Percentiles rank a stretch among this genome's conserved stretches.
Evolutionary conservation across 345 rosid species (phyloP).

Genomic region (Corchorus capsularis): DNA sequence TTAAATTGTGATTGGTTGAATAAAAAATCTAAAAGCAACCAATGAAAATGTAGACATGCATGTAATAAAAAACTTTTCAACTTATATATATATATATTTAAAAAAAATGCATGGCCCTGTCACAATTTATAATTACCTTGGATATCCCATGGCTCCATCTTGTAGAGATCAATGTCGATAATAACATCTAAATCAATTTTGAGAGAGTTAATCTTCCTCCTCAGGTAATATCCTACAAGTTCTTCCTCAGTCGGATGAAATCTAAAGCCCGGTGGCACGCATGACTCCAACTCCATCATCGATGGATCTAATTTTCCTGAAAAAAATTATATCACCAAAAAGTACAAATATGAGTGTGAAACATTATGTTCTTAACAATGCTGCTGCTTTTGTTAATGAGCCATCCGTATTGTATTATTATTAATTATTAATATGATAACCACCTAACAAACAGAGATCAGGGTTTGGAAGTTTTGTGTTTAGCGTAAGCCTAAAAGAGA

Average conservation of each 20-base stretch:
- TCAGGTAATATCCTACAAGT: constrained; percentile 92
- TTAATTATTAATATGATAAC: no score
- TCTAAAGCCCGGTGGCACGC: constrained; percentile 92
- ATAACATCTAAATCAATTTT: constrained; percentile 85
- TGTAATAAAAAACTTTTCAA: neutral
- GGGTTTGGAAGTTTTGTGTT: constrained; percentile 7
- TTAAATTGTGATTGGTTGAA: constrained; percentile 3
- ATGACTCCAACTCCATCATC: constrained; percentile 63
- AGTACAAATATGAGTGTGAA: constrained; percentile 21
- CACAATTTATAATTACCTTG: constrained; percentile 52
- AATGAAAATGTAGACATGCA: neutral
- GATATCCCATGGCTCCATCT: constrained; percentile 98
- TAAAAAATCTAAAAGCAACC: neutral
- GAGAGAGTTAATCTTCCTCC: constrained; percentile 68
- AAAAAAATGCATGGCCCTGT: neutral
- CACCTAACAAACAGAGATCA: neutral
- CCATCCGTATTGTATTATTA: neutral
- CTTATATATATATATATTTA: no score
- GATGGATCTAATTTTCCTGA: constrained; percentile 24
- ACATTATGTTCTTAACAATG: constrained; percentile 35
- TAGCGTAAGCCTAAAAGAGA: constrained; percentile 37
- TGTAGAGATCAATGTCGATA: constrained; percentile 86
- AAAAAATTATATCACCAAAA: constrained; percentile 3
- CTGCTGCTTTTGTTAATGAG: constrained; percentile 29
- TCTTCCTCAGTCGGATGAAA: constrained; percentile 98